Percentiles rank a stretch among this genome's conserved stretches.
Evolutionary conservation across 2,329 filamentous ascomycete genomes (phyloP).

Genomic region (Pseudogymnoascus sp.): DNA sequence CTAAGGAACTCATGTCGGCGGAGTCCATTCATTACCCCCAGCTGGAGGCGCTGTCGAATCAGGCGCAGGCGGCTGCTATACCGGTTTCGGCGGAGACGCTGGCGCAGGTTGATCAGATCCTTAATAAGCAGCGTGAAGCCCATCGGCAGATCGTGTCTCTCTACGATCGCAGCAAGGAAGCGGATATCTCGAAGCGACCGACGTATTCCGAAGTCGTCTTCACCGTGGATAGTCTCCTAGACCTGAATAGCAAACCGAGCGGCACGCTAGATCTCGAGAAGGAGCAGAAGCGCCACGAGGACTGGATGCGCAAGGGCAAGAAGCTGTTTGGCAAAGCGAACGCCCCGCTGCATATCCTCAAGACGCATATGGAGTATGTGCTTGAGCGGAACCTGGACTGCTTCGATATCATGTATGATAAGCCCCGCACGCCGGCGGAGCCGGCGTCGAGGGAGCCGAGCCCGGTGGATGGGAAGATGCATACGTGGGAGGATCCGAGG

Average conservation of each 20-base stretch:
- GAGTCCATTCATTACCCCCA: constrained; percentile 91
- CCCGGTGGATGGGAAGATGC: constrained; percentile 44
- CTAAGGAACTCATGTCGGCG: constrained; percentile 83
- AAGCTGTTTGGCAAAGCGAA: constrained; percentile 98
- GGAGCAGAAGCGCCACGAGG: constrained; percentile 88
- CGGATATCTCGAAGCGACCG: constrained; percentile 69
- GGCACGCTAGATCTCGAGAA: constrained; percentile 90
- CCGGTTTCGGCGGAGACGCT: constrained; percentile 79
- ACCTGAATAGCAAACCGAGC: constrained; percentile 83
- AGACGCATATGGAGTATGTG: constrained; percentile 89
- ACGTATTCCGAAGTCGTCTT: constrained; percentile 85
- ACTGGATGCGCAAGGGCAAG: constrained; percentile 98
- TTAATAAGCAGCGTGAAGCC: constrained; percentile 92
- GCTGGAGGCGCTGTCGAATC: constrained; percentile 79
- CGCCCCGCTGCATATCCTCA: constrained; percentile 89
- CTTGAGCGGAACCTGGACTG: constrained; percentile 82
- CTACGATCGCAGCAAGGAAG: constrained; percentile 65
- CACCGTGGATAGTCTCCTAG: constrained; percentile 76
- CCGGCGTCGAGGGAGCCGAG: constrained; percentile 78
- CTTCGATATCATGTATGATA: constrained; percentile 78
- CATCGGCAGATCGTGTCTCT: constrained; percentile 80
- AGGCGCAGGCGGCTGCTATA: constrained; percentile 60
- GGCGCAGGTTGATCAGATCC: constrained; percentile 74
- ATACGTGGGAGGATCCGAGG: constrained; percentile 52
- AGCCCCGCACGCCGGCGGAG: constrained; percentile 81